Conservation (phyloP, 2,329 filamentous ascomycete species). For the Bipolaris victoriae region DNA sequence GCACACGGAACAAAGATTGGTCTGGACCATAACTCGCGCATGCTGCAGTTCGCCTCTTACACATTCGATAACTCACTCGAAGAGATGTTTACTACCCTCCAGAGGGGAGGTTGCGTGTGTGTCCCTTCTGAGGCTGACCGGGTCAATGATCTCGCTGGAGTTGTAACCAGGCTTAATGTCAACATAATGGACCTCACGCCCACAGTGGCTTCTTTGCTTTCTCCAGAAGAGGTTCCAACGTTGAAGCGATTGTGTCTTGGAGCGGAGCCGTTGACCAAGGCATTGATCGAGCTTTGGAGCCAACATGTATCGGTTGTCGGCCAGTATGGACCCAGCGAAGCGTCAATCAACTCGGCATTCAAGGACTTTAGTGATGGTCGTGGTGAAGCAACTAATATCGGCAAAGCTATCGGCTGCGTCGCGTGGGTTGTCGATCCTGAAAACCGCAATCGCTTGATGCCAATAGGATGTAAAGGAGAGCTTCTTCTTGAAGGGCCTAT, state of each 20-base stretch:
- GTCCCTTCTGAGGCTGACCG: constrained; percentile 62
- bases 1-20: constrained; percentile 39
- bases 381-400: constrained; percentile 44
- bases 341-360: constrained; percentile 42
- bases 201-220: constrained; percentile 59
- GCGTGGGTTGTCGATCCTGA: constrained; percentile 44
- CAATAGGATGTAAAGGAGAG: constrained; percentile 45
- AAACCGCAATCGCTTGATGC: constrained; percentile 40
- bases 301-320: constrained; percentile 32
- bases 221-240: constrained; percentile 53
- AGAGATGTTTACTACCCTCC: constrained; percentile 62
- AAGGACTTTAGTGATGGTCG: constrained; percentile 36
- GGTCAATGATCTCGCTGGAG: constrained; percentile 58
- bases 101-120: constrained; percentile 58
- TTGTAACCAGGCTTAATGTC: constrained; percentile 38
- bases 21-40: constrained; percentile 32
- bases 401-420: constrained; percentile 37
- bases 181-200: constrained; percentile 61
- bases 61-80: constrained; percentile 63
- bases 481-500: constrained; percentile 46
- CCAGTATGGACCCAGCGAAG: constrained; percentile 44
- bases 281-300: constrained; percentile 38
- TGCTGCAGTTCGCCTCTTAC: constrained; percentile 54
- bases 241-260: constrained; percentile 53
- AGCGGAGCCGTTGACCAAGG: constrained; percentile 52